Percentiles rank a stretch among this genome's conserved stretches.
Evolutionary conservation across 176 grass and related monocot species (phyloP).

Genomic region (Chrysopogon serrulatus): DNA sequence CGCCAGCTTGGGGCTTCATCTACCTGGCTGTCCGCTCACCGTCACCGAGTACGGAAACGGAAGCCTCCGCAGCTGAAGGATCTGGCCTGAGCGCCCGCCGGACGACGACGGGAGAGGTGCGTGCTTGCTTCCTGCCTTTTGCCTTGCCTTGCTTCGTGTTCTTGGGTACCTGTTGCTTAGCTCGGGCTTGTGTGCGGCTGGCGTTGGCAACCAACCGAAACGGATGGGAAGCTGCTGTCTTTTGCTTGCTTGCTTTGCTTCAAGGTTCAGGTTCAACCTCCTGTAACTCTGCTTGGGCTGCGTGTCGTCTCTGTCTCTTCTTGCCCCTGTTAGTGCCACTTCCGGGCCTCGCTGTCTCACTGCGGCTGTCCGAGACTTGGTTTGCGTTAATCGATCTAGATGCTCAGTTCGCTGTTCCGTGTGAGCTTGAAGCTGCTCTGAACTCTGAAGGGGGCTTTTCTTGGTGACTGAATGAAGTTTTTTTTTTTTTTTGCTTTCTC

Average conservation of each 20-base stretch:
- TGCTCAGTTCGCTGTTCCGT: not conserved
- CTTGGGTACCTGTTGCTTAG: not conserved
- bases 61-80: not conserved
- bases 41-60: not conserved
- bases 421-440: not conserved
- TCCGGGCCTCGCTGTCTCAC: not conserved
- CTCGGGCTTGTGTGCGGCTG: not conserved
- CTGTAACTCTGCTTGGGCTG: not conserved
- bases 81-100: not conserved
- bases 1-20: not conserved
- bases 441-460: not conserved
- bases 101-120: conserved; percentile 18
- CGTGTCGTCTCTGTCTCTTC: not conserved
- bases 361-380: too few relatives aligned
- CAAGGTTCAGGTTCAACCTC: not conserved
- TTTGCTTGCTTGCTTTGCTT: not conserved
- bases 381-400: not conserved
- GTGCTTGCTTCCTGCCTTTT: not conserved
- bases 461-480: not conserved
- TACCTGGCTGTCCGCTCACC: not conserved
- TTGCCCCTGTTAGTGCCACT: not conserved
- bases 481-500: not conserved
- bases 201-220: not conserved
- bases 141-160: not conserved
- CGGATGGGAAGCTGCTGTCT: not conserved